Evolutionary conservation across 2,329 filamentous ascomycete species (phyloP).

Genomic region (Botrytis medusae): DNA sequence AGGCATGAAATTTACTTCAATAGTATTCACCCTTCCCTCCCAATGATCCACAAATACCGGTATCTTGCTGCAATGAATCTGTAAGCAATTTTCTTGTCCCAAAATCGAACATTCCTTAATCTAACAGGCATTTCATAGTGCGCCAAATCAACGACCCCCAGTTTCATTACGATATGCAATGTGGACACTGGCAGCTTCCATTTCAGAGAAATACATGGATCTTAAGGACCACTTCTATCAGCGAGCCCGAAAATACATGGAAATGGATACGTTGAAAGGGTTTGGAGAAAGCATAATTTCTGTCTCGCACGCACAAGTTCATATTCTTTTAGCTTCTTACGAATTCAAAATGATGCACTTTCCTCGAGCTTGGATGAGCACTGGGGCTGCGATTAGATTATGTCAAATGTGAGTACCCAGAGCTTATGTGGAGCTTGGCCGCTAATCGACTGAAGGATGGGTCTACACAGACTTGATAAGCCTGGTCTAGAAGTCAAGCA

Average conservation of each 20-base stretch:
- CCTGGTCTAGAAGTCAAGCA: slow-evolving; percentile 86
- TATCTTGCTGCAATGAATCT: slow-evolving; percentile 89
- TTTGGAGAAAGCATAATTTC: slow-evolving; percentile 88
- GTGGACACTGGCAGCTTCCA: slow-evolving; percentile 89
- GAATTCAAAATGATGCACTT: slow-evolving; percentile 99
- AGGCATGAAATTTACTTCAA: slow-evolving; percentile 86
- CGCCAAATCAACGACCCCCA: slow-evolving; percentile 82
- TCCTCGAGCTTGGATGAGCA: slow-evolving; percentile 90
- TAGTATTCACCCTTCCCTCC: slow-evolving; percentile 80
- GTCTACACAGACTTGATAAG: slow-evolving; percentile 83
- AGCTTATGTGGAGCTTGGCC: neutral
- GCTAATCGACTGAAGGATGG: slow-evolving; percentile 69
- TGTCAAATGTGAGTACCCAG: slow-evolving; percentile 69
- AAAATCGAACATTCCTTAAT: neutral
- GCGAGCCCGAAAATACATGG: slow-evolving; percentile 83
- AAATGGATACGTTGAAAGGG: slow-evolving; percentile 86
- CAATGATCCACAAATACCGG: slow-evolving; percentile 85
- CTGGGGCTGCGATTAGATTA: slow-evolving; percentile 76
- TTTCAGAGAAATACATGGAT: slow-evolving; percentile 76
- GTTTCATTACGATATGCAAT: slow-evolving; percentile 90
- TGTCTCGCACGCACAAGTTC: slow-evolving; percentile 81
- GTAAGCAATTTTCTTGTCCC: slow-evolving; percentile 42
- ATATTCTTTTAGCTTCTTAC: slow-evolving; percentile 75
- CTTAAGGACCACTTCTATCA: slow-evolving; percentile 89
- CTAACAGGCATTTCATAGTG: slow-evolving; percentile 43